Conservation (phyloP, 139 green algal genomes). For the Chlorella sp. region DNA sequence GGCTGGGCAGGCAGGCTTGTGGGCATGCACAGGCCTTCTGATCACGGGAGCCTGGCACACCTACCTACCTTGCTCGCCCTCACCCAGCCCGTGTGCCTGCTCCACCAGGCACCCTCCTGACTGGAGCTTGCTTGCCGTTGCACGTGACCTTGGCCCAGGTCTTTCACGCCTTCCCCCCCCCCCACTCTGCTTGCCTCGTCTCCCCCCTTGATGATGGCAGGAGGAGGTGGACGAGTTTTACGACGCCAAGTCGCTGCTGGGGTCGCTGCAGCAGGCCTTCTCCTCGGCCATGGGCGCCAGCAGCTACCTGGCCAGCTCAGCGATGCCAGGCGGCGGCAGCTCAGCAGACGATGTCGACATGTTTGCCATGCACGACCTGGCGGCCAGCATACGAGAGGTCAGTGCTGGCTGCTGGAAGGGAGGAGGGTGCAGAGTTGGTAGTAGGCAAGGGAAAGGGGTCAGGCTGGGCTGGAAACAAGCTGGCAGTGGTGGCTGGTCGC, state of each 20-base stretch:
- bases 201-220: background rate
- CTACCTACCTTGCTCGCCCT: too few species aligned
- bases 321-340: background rate
- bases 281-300: constrained; percentile 35
- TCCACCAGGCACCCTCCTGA: background rate
- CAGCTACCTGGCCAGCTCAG: background rate
- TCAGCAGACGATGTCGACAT: background rate
- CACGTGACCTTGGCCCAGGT: too few species aligned
- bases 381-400: constrained; percentile 31
- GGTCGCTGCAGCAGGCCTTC: constrained; percentile 40
- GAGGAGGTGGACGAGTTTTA: constrained; percentile 44
- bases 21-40: background rate
- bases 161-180: too few species aligned
- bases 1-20: background rate
- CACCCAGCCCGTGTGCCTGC: background rate
- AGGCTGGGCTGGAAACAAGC: too few species aligned
- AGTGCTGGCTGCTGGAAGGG: background rate
- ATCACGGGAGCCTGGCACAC: background rate
- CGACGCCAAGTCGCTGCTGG: constrained; percentile 47
- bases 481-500: too few species aligned
- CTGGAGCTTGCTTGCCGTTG: background rate
- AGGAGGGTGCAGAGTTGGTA: background rate
- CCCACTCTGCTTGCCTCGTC: too few species aligned
- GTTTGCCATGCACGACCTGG: constrained; percentile 26
- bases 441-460: too few species aligned